Evolutionary conservation across 805 yeast species (phyloP), one percentile per base, ranked within the genome.

Genomic region (Saccharomycopsis oosterbeekiorum): DNA sequence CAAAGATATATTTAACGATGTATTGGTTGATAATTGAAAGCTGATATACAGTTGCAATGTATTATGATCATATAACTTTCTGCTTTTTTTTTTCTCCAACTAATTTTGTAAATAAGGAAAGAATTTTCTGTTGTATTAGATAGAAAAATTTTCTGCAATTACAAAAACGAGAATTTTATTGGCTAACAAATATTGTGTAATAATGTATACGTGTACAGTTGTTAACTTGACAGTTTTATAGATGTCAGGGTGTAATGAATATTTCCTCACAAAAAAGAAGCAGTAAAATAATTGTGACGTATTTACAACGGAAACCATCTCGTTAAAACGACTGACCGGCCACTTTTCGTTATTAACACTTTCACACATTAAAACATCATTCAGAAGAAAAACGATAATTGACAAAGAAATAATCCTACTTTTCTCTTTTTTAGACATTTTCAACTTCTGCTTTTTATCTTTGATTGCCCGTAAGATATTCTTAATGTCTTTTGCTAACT

Each of bases 401-500:
- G n/a, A n/a, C n/a, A n/a, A n/a, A n/a, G n/a, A n/a, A n/a, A n/a
- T n/a, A n/a, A n/a, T n/a, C 17, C 17, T 40, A 8, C 43, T 40
- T 15, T 40, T 3, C 11, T 42, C 24, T 42, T 9, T 41, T 19
- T 41, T 9, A 12, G 14, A 40, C 6, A 29, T 29, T 29, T n/a
- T 6, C 34, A 29, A 29, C 34, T 29, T 6, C 6, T 4, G 34
- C 34, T 29, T 29, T 3, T 29, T 29, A 29, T 29, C 6, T 29
- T 29, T 29, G 34, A 6, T 29, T 4, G 34, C 34, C 6, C 34
- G n/a, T 29, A 29, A 29, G 6, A 42, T 42, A 47, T 11, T 10
- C 4, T 9, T 10, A 24, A 63, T 63, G 65, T 63, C 65, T 11
- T 63, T 63, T 50, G 61, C 65, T 10, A 51, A 59, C 50, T 63